These are phyloP conservation scores for Musa troglodytarum DNA, from an alignment of 176 grass and related monocot genomes.

Conservation along the genomic window DNA sequence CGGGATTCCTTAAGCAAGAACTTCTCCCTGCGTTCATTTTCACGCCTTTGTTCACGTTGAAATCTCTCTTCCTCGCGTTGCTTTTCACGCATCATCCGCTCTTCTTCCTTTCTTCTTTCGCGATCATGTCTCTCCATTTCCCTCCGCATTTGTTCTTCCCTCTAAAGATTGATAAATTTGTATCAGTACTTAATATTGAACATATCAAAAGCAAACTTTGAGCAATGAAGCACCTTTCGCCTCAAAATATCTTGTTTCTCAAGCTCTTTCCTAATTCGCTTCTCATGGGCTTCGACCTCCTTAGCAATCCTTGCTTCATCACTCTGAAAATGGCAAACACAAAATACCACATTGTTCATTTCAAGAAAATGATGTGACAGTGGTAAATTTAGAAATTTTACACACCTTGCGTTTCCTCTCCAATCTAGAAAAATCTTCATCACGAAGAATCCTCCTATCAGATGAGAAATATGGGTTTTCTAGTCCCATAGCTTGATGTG, in stretches of 20 bases:
- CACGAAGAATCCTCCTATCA: constrained; percentile 44
- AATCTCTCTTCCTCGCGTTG: constrained; percentile 83
- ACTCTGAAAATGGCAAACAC: constrained; percentile 21
- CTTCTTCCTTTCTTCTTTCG: constrained; percentile 93
- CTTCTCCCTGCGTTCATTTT: constrained; percentile 81
- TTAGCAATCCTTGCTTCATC: constrained; percentile 87
- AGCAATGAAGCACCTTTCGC: constrained; percentile 49
- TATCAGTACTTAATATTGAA: not conserved
- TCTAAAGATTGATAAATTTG: constrained; percentile 29
- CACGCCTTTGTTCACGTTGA: constrained; percentile 70
- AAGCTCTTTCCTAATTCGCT: constrained; percentile 75
- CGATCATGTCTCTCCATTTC: constrained; percentile 80
- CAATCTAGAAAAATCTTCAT: constrained; percentile 55
- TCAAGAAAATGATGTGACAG: not conserved
- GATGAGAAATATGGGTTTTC: constrained; percentile 44
- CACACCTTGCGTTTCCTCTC: constrained; percentile 84
- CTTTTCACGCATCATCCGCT: constrained; percentile 66
- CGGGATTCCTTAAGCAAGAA: constrained; percentile 61
- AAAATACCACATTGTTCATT: not conserved
- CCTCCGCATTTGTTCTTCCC: constrained; percentile 76
- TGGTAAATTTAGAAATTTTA: not conserved
- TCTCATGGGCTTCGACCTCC: constrained; percentile 96
- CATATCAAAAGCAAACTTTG: not conserved
- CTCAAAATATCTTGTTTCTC: constrained; percentile 90
- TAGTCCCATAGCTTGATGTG: constrained; percentile 38